phyloP scores from a whole-genome alignment of 176 grass and related monocot genomes.

The Phoenix roebelenii region DNA sequence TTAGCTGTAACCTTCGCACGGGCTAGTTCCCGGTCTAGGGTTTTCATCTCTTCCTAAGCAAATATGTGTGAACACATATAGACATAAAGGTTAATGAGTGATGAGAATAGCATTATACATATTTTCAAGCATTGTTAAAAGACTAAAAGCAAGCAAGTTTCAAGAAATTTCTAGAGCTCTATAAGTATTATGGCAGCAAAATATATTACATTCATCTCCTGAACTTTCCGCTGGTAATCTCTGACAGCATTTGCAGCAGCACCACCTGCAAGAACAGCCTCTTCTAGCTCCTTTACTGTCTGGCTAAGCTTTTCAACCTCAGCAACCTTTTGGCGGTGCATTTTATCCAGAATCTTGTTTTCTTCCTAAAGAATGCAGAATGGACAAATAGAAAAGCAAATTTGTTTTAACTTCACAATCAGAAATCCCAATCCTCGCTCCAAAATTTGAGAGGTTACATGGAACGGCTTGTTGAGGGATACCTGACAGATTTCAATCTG shows the following conservation, averaged over 20 bases:
- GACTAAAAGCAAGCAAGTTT: slow-evolving; percentile 18
- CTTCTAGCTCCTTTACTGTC: slow-evolving; percentile 87
- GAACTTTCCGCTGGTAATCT: slow-evolving; percentile 96
- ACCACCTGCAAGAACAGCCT: slow-evolving; percentile 77
- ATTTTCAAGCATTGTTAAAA: neutral
- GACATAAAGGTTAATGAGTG: too few relatives aligned
- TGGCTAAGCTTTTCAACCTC: slow-evolving; percentile 97
- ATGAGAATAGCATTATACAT: too few relatives aligned
- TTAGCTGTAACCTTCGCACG: slow-evolving; percentile 89
- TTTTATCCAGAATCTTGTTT: slow-evolving; percentile 96
- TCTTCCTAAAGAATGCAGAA: slow-evolving; percentile 62
- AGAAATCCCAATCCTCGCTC: too few relatives aligned
- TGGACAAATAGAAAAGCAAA: neutral
- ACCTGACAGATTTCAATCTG: slow-evolving; percentile 99
- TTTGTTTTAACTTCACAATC: too few relatives aligned
- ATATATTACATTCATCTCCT: slow-evolving; percentile 85
- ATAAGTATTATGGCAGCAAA: neutral
- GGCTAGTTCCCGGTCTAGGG: slow-evolving; percentile 91
- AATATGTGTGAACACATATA: neutral
- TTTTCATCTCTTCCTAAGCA: slow-evolving; percentile 88
- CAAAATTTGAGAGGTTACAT: too few relatives aligned
- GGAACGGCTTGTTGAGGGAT: slow-evolving; percentile 15
- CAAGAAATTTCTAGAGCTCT: too few relatives aligned
- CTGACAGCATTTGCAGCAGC: slow-evolving; percentile 87
- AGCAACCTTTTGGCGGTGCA: slow-evolving; percentile 93